These are phyloP conservation scores for Silene latifolia DNA, from an alignment of 148 eudicot genomes.

Conservation along the genomic window DNA sequence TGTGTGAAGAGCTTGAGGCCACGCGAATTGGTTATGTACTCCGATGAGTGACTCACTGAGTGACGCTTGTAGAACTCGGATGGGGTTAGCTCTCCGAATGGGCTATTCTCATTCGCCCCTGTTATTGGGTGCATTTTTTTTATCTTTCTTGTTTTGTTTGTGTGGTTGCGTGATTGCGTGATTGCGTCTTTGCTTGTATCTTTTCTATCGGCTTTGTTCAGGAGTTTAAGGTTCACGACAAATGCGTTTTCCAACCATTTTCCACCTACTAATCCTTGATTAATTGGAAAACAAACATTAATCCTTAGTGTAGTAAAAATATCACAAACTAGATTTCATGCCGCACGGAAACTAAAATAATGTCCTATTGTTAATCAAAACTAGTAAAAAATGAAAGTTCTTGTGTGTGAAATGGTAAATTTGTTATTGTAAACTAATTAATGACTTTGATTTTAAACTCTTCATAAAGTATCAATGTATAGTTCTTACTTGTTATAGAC, in stretches of 20 bases:
- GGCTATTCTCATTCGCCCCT: constrained; percentile 64
- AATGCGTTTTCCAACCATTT: background rate
- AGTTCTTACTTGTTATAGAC: too few relatives aligned
- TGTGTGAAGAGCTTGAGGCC: constrained; percentile 88
- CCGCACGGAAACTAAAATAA: too few relatives aligned
- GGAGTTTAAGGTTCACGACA: background rate
- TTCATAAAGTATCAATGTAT: too few relatives aligned
- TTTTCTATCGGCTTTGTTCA: background rate
- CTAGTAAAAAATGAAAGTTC: too few relatives aligned
- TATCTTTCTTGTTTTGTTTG: background rate
- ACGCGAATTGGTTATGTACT: constrained; percentile 58
- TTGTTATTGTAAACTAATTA: too few relatives aligned
- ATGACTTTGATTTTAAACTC: too few relatives aligned
- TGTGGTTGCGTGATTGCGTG: background rate
- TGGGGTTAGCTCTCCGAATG: constrained; percentile 60
- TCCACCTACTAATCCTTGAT: background rate
- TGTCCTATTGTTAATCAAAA: too few relatives aligned
- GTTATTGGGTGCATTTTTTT: constrained; percentile 70
- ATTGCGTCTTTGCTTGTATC: too few relatives aligned
- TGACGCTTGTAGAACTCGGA: constrained; percentile 75
- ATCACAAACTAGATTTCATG: too few relatives aligned
- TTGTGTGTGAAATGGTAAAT: too few relatives aligned
- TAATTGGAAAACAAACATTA: background rate
- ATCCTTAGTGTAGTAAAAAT: too few relatives aligned
- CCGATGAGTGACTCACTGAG: constrained; percentile 67